A percentile compares a stretch with the other conserved stretches of the same genome.
phyloP scores from a whole-genome alignment of 2,329 filamentous ascomycete genomes.

The Pseudogymnoascus sp. region DNA sequence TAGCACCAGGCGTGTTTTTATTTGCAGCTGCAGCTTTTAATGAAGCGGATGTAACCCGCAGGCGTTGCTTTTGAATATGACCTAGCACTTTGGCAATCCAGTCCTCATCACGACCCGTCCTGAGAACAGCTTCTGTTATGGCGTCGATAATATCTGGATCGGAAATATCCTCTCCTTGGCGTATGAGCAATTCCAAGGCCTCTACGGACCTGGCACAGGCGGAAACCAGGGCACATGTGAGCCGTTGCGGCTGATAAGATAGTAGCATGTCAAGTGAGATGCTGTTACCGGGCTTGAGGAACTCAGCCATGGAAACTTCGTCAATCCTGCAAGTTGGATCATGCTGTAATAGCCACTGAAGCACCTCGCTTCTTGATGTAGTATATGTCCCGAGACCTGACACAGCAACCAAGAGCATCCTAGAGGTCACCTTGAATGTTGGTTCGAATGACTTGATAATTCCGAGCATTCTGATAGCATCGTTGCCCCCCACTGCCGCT shows the following conservation, averaged over 20 bases:
- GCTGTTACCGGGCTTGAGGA: background rate
- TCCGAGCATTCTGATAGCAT: background rate
- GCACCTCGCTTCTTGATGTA: background rate
- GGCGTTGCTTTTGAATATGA: background rate
- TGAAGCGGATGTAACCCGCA: background rate
- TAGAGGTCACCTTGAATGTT: background rate
- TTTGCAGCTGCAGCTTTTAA: background rate
- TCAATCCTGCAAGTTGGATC: background rate
- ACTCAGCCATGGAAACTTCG: background rate
- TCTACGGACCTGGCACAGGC: background rate
- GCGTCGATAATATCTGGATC: background rate
- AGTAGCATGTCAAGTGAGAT: background rate
- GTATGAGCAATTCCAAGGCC: background rate
- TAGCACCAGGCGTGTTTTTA: background rate
- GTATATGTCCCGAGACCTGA: background rate
- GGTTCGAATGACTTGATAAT: background rate
- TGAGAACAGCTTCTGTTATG: background rate
- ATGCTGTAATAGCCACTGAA: background rate
- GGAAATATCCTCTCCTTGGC: background rate
- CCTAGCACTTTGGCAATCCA: background rate
- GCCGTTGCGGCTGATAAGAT: background rate
- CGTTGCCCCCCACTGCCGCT: background rate
- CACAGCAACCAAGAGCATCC: background rate
- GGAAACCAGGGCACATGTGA: background rate
- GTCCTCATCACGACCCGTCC: background rate